phyloP scores from a whole-genome alignment of 163 green algal species.

The Volvox carteri region DNA sequence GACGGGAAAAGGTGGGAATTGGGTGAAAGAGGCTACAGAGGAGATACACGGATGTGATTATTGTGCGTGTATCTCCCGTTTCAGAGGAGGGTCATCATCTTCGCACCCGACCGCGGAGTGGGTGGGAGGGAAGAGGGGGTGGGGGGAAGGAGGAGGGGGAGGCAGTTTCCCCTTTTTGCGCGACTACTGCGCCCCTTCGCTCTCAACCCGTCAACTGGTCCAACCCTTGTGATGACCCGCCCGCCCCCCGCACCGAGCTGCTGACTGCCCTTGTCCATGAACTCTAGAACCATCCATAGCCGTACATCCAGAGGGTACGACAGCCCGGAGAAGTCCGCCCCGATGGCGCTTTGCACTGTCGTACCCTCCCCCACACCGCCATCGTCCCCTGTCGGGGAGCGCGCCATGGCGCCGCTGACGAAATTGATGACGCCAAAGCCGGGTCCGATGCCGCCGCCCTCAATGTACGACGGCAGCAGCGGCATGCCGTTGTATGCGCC shows the following conservation, averaged over 20 bases:
- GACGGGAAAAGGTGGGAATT: too few relatives aligned
- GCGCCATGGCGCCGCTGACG: not conserved
- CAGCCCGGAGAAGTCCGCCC: conserved; percentile 41
- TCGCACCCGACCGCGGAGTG: too few relatives aligned
- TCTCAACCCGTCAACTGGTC: too few relatives aligned
- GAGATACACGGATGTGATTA: too few relatives aligned
- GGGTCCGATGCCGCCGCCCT: not conserved
- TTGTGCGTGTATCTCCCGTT: too few relatives aligned
- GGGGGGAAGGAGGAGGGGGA: too few relatives aligned
- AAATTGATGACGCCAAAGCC: not conserved
- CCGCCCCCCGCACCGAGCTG: not conserved
- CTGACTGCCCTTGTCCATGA: conserved; percentile 55
- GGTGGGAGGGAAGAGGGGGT: not conserved
- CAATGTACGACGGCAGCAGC: not conserved
- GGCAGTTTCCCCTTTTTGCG: too few relatives aligned
- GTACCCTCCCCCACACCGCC: not conserved
- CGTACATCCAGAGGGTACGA: conserved; percentile 52
- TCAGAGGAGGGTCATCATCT: too few relatives aligned
- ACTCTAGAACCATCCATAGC: conserved; percentile 59
- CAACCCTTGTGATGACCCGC: too few relatives aligned
- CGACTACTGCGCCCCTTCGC: too few relatives aligned
- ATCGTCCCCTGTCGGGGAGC: not conserved
- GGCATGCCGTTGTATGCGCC: conserved; percentile 6
- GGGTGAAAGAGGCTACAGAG: too few relatives aligned
- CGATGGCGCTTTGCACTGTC: conserved; percentile 10